A percentile compares a stretch with the other conserved stretches of the same genome.
These are phyloP conservation scores for Fusarium metavorans DNA, from an alignment of 2,329 filamentous ascomycete species.

Conservation along the genomic window DNA sequence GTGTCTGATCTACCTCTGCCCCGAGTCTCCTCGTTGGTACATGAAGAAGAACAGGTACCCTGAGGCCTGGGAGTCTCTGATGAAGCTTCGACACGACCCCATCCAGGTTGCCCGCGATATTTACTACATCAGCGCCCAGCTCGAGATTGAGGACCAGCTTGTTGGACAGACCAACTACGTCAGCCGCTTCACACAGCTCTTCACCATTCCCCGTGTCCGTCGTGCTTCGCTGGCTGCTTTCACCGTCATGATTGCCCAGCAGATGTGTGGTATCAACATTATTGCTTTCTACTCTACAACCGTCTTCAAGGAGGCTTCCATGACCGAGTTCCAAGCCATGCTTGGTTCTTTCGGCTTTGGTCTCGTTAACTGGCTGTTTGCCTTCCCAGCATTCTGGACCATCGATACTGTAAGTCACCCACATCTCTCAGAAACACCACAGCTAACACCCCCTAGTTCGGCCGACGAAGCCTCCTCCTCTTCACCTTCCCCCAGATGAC, in stretches of 20 bases:
- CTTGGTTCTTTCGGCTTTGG: constrained; percentile 62
- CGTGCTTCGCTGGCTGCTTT: constrained; percentile 81
- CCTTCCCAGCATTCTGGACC: constrained; percentile 74
- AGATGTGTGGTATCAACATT: constrained; percentile 78
- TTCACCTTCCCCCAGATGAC: constrained; percentile 76
- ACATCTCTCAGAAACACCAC: too few species aligned
- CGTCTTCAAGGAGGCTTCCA: constrained; percentile 69
- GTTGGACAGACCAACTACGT: constrained; percentile 55
- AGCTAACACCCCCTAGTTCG: constrained; percentile 54
- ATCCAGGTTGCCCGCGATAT: constrained; percentile 71
- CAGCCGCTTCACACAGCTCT: constrained; percentile 68
- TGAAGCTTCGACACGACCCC: constrained; percentile 62
- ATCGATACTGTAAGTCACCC: constrained; percentile 65
- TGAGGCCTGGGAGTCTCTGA: constrained; percentile 69
- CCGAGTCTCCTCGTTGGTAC: constrained; percentile 73
- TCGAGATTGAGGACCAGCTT: constrained; percentile 55
- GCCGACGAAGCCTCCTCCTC: constrained; percentile 70
- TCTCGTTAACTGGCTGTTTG: constrained; percentile 73
- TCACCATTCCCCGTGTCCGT: constrained; percentile 75
- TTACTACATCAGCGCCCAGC: constrained; percentile 64
- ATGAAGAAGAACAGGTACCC: constrained; percentile 73
- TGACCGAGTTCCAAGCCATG: constrained; percentile 64
- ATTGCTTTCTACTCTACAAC: constrained; percentile 80
- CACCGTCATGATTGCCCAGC: constrained; percentile 83
- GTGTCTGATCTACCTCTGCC: constrained; percentile 69